Conservation (phyloP, 129 eudicot genomes). For the Flaveria sonorensis region DNA sequence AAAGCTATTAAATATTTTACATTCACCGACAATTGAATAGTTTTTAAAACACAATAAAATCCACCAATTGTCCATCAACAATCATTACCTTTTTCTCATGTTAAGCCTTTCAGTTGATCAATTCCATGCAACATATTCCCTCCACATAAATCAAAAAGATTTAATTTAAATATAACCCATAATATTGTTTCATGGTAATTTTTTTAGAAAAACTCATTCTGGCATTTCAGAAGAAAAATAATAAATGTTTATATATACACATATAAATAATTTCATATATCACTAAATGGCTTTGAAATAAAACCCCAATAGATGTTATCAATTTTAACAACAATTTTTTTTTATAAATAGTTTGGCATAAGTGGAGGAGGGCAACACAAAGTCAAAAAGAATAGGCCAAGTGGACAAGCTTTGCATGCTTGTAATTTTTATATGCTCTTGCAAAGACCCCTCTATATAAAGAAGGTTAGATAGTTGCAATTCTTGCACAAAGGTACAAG, state of each 20-base stretch:
- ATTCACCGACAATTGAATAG: too few relatives aligned
- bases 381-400: constrained; percentile 34
- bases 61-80: background rate
- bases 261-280: background rate
- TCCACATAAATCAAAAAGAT: background rate
- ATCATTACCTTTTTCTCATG: too few relatives aligned
- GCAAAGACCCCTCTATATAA: constrained; percentile 41
- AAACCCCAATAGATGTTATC: background rate
- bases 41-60: too few relatives aligned
- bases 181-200: background rate
- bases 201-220: background rate
- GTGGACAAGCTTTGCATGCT: constrained; percentile 50
- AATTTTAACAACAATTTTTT: background rate
- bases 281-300: background rate
- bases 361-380: constrained; percentile 26
- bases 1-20: too few relatives aligned
- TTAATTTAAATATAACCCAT: background rate
- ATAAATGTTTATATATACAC: background rate
- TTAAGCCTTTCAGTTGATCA: too few relatives aligned
- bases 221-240: background rate
- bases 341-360: constrained; percentile 10
- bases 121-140: background rate
- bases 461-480: constrained; percentile 24
- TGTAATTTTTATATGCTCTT: constrained; percentile 37
- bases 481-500: constrained; percentile 30